These are phyloP conservation scores for Berberis thunbergii DNA, from an alignment of 164 flowering plant genomes.

Conservation along the genomic window DNA sequence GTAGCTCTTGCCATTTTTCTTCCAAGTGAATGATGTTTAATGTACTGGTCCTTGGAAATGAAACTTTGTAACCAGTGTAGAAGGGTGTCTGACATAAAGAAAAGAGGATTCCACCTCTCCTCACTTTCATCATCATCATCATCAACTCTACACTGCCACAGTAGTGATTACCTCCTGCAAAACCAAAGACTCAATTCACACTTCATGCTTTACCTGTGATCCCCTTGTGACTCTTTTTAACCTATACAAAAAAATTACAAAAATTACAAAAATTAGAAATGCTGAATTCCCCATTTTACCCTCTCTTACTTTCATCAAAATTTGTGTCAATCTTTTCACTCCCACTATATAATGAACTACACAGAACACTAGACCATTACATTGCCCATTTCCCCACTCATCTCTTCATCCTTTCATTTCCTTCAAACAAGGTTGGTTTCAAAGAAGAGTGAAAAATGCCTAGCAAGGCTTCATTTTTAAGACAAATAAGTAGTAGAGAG, in stretches of 20 bases:
- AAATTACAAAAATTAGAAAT: no score
- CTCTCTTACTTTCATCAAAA: no score
- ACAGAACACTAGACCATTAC: neutral
- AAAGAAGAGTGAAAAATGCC: constrained; percentile 23
- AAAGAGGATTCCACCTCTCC: neutral
- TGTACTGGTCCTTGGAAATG: neutral
- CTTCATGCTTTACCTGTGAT: neutral
- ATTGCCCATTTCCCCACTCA: neutral
- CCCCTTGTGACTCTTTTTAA: neutral
- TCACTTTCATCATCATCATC: neutral
- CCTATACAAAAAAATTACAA: neutral
- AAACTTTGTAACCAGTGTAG: neutral
- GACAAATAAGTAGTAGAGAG: constrained; percentile 63
- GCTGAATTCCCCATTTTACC: no score
- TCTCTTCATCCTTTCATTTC: neutral
- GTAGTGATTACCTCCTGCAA: neutral
- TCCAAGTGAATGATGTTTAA: neutral
- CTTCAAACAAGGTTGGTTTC: neutral
- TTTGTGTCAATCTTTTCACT: no score
- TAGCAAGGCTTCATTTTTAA: constrained; percentile 40
- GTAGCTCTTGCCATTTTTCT: no score
- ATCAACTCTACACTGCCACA: neutral
- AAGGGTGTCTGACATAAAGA: neutral
- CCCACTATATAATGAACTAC: neutral
- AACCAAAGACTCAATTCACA: neutral